Evolutionary conservation across 2,329 filamentous ascomycete species (phyloP).

Genomic region (Pseudopyrenochaeta lycopersici): DNA sequence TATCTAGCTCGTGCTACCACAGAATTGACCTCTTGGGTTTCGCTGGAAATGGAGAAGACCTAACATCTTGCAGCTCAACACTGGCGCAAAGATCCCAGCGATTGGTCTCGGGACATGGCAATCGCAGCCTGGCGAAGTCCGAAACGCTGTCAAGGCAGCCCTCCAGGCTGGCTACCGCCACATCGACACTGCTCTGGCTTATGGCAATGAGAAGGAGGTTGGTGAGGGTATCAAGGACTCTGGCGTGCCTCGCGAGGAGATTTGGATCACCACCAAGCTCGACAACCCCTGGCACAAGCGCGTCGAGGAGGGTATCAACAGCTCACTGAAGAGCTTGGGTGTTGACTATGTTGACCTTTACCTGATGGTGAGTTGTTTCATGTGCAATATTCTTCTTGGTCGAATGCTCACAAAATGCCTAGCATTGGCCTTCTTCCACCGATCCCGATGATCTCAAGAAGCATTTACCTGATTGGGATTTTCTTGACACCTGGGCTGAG

Average conservation of each 20-base stretch:
- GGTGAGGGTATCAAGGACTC: constrained; percentile 75
- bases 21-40: not conserved
- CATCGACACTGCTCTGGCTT: constrained; percentile 79
- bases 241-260: constrained; percentile 70
- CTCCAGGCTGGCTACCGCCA: constrained; percentile 75
- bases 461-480: constrained; percentile 80
- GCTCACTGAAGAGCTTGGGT: constrained; percentile 69
- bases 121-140: constrained; percentile 73
- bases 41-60: not conserved
- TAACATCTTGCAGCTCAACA: constrained; percentile 37
- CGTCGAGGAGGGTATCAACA: constrained; percentile 67
- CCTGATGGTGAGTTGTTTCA: constrained; percentile 60
- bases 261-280: constrained; percentile 84
- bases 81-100: constrained; percentile 79
- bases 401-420: constrained; percentile 2
- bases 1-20: not conserved
- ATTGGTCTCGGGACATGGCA: constrained; percentile 84
- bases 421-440: constrained; percentile 71
- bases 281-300: constrained; percentile 77
- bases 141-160: constrained; percentile 74
- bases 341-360: constrained; percentile 75
- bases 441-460: constrained; percentile 70
- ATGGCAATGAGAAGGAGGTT: constrained; percentile 80
- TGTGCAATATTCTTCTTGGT: not conserved
- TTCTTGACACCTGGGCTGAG: constrained; percentile 79